Base-by-base conservation (phyloP, 2,329 filamentous ascomycete genomes). In the Didymella glomerata region DNA sequence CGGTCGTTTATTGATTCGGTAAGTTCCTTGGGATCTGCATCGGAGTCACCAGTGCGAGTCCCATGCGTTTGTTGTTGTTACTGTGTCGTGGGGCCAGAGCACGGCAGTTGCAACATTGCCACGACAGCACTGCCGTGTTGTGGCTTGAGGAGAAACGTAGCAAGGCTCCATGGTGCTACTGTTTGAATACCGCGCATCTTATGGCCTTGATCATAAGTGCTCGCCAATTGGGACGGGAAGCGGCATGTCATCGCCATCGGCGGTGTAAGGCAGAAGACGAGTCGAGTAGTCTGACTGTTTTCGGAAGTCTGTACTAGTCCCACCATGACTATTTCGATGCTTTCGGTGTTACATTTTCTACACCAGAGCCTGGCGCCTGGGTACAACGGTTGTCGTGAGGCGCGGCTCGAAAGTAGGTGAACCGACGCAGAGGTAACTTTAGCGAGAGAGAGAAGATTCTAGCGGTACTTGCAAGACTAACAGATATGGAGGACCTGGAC, bases 351-450 rank as follows among this genome's bases (percentile, higher is more conserved):
- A 45, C 32, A 54, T 30, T n/a, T 36, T 50, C 24, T 18, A 27
- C 3, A 48, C 41, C 16, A 38, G 28, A 41, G 25, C 36, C 16
- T 42, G 27, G 25, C 20, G 18, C 34, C n/a, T 50, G 16, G 52
- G n/a, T 25, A 54, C n/a, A 44, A 49, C 28, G 41, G 25, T 36
- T 13, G 22, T 52, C 22, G 20, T 41, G 14, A 20, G 20, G 30
- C 40, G 9, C 11, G 8, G 27, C 1, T 13, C 16, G 7, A 18
- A 28, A 48, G 46, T 11, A 48, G 18, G 56, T 54, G 46, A 51
- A 50, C 50, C 56, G 50, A 54, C 16, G 24, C 10, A 50, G 20
- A 34, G 50, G 40, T 34, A 47, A 48, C 18, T 46, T 27, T 51
- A 34, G 34, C 41, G 46, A 48, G 22, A 25, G 32, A 41, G 32